A percentile compares a stretch with the other conserved stretches of the same genome.
phyloP scores from a whole-genome alignment of 768 basidiomycete species.

The Kwoniella sp. region DNA sequence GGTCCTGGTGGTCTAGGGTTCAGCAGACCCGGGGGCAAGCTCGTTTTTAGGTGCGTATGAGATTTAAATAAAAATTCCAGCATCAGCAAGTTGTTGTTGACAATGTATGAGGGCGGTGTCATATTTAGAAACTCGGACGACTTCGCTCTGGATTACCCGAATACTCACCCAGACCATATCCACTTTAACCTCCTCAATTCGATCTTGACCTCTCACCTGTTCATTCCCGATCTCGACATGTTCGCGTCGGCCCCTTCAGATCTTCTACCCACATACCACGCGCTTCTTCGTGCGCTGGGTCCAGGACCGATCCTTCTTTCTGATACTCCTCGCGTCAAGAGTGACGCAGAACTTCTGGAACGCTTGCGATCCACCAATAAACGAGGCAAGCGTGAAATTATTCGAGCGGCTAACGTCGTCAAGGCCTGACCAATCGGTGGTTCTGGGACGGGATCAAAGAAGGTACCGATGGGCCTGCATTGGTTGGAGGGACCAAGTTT shows the following conservation, averaged over 20 bases:
- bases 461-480: constrained; percentile 27
- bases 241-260: constrained; percentile 34
- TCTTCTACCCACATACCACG: constrained; percentile 35
- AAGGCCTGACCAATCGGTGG: constrained; percentile 28
- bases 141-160: constrained; percentile 28
- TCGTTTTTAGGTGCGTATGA: constrained; percentile 38
- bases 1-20: constrained; percentile 41
- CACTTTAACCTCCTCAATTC: constrained; percentile 34
- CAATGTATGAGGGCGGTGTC: no score
- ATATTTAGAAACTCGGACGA: constrained; percentile 51
- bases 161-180: constrained; percentile 32
- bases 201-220: constrained; percentile 41
- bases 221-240: constrained; percentile 48
- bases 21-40: constrained; percentile 23
- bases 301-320: constrained; percentile 41
- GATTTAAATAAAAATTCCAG: no score
- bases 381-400: constrained; percentile 12
- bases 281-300: constrained; percentile 33
- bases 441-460: constrained; percentile 38
- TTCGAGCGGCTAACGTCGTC: constrained; percentile 22
- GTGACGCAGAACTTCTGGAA: constrained; percentile 19
- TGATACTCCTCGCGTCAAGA: constrained; percentile 26
- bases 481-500: constrained; percentile 21
- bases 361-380: constrained; percentile 17
- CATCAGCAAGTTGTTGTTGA: no score